Percentiles rank a stretch among this genome's conserved stretches.
Conservation (phyloP, 2,329 filamentous ascomycete species). For the Cladosporium sp. region DNA sequence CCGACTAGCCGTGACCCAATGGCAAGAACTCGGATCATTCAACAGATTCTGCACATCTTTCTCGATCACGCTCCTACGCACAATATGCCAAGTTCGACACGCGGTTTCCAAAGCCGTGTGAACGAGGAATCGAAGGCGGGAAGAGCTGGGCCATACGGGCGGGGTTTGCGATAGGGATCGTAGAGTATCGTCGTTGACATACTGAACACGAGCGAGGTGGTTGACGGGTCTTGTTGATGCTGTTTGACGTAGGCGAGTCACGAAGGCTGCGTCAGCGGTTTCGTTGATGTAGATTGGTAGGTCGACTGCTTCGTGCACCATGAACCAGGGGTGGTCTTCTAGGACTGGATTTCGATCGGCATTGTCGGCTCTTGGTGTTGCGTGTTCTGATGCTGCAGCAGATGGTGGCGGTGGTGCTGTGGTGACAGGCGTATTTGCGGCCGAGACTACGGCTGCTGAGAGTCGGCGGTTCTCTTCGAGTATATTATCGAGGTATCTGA, state of each 20-base stretch:
- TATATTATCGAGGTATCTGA: conserved; percentile 27
- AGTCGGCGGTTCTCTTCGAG: conserved; percentile 30
- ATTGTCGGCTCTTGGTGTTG: conserved; percentile 24
- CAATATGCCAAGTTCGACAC: conserved; percentile 40
- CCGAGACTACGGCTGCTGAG: conserved; percentile 13
- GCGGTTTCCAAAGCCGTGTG: conserved; percentile 41
- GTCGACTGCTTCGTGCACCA: conserved; percentile 27
- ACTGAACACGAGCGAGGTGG: conserved; percentile 33
- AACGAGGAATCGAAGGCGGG: conserved; percentile 35
- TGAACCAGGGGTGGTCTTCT: conserved; percentile 35
- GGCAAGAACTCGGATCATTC: conserved; percentile 31
- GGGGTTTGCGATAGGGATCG: conserved; percentile 32
- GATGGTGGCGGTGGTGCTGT: neutral
- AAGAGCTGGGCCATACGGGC: conserved; percentile 37
- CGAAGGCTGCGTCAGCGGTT: conserved; percentile 35
- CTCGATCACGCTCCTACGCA: conserved; percentile 36
- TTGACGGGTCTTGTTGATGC: conserved; percentile 22
- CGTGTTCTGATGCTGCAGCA: conserved; percentile 6
- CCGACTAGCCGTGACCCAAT: conserved; percentile 36
- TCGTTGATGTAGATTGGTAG: conserved; percentile 35
- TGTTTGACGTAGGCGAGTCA: conserved; percentile 33
- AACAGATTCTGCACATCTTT: conserved; percentile 36
- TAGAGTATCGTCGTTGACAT: conserved; percentile 30
- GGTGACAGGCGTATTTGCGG: conserved; percentile 13
- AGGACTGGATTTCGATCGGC: conserved; percentile 32